Base-by-base conservation (phyloP, 2,329 filamentous ascomycete species). In the Diaporthe longicolla region DNA sequence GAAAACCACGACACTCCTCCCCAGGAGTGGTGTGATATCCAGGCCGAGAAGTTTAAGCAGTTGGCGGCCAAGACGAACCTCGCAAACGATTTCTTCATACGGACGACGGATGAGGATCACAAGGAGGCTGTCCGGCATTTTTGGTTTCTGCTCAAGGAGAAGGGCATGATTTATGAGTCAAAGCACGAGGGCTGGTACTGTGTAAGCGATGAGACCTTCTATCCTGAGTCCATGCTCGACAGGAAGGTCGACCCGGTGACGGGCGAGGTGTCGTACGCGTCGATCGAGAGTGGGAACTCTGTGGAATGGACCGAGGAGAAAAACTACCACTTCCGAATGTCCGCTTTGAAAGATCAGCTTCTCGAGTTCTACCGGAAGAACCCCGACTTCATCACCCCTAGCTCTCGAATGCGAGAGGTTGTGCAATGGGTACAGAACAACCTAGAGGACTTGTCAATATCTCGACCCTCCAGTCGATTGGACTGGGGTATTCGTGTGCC, bases 161-260 rank as follows among this genome's bases (percentile, higher is more conserved):
- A 89, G 61, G 93, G 93, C 11, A 92, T 93, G 75, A 93, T 98
- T 71, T 98, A 98, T 83, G 91, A 93, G 79, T 91, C 91, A 15
- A 94, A 93, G 78, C 97, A 98, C 79, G 91, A 95, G 81, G 97
- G 97, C 1, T 99, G 97, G 97, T 99, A 99, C 82, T 97, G 94
- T 72, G 93, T 99, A 71, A 95, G 94, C 82, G 97, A 99, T 82
- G 97, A 99, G 87, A 96, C 96, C 52, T 99, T 97, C 83, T 98
- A 98, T 81, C 95, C 96, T 0, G 89, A 93, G 70, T 90, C 91
- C 9, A 86, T 92, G 79, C 91, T 98, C 35, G 91, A 95, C 79
- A 89, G 93, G 57, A 90, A 91, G 68, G 85, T 97, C 50, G 93
- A 95, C 77, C 93, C 95, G 7, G 88, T 91, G 59, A 98, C 95